A percentile compares a stretch with the other conserved stretches of the same genome.
Evolutionary conservation across 345 rosid species (phyloP).

Genomic region (Boechera retrofracta): DNA sequence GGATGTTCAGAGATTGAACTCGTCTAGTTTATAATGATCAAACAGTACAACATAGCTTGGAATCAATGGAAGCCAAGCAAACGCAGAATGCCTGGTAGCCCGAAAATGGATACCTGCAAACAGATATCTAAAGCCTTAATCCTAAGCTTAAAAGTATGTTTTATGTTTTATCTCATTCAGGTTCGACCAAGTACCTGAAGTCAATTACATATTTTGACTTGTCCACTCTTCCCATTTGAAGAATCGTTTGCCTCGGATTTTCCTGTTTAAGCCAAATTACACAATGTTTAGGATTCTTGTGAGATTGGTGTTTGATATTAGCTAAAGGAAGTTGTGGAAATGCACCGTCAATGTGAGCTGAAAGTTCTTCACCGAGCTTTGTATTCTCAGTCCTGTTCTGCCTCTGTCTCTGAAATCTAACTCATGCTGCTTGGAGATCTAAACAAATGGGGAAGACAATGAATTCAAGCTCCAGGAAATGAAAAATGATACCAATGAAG

Average conservation of each 20-base stretch:
- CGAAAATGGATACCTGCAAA: conserved; percentile 78
- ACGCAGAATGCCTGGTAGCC: conserved; percentile 89
- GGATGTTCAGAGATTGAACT: conserved; percentile 65
- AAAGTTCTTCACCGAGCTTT: conserved; percentile 87
- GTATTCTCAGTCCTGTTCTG: conserved; percentile 73
- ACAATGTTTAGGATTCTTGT: conserved; percentile 14
- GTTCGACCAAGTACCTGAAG: conserved; percentile 67
- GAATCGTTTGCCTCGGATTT: conserved; percentile 70
- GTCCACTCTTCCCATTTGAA: conserved; percentile 90
- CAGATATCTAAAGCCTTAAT: neutral
- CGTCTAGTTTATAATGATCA: conserved; percentile 39
- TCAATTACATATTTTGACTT: conserved; percentile 75
- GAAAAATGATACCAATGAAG: neutral
- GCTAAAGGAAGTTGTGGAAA: conserved; percentile 15
- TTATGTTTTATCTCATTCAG: neutral
- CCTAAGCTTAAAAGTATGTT: neutral
- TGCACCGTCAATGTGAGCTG: conserved; percentile 78
- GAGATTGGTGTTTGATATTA: conserved; percentile 4
- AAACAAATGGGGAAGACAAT: conserved; percentile 19
- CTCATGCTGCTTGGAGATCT: conserved; percentile 76
- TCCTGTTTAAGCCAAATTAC: conserved; percentile 46
- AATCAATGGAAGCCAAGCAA: conserved; percentile 88
- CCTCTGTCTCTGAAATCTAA: conserved; percentile 84
- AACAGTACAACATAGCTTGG: conserved; percentile 84
- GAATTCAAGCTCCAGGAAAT: neutral